These are phyloP conservation scores for Metarhizium humberi DNA, from an alignment of 2,329 filamentous ascomycete genomes.

Conservation along the genomic window DNA sequence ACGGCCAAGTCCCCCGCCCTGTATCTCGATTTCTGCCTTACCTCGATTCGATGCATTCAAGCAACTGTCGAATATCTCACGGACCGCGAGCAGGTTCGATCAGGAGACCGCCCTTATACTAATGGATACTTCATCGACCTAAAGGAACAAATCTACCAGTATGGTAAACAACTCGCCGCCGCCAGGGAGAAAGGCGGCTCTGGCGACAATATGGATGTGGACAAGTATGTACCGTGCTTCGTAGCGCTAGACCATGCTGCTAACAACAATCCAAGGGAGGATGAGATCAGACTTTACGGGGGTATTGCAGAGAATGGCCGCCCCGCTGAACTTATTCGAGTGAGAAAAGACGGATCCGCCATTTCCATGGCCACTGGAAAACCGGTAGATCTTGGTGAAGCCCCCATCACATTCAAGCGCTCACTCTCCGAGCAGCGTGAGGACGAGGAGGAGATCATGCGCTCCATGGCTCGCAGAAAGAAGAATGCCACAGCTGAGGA, in stretches of 20 bases:
- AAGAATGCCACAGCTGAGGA: conserved; percentile 85
- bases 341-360: conserved; percentile 69
- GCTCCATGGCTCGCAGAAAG: conserved; percentile 92
- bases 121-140: conserved; percentile 96
- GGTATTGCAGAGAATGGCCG: conserved; percentile 75
- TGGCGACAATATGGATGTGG: conserved; percentile 48
- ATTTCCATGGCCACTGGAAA: conserved; percentile 68
- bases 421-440: conserved; percentile 60
- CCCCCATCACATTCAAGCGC: conserved; percentile 49
- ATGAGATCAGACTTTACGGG: conserved; percentile 72
- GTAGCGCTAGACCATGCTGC: conserved; percentile 18
- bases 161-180: conserved; percentile 75
- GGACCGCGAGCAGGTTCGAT: conserved; percentile 78
- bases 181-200: conserved; percentile 58
- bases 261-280: conserved; percentile 29
- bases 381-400: conserved; percentile 47
- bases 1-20: conserved; percentile 58
- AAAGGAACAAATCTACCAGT: conserved; percentile 83
- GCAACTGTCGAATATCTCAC: conserved; percentile 77
- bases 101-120: conserved; percentile 82
- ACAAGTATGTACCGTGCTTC: conserved; percentile 39
- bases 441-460: conserved; percentile 74
- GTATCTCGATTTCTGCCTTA: conserved; percentile 84
- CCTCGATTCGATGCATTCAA: conserved; percentile 82
- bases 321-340: conserved; percentile 73